Evolutionary conservation across 257 asterid genomes (phyloP), one percentile per base, ranked within the genome.

Genomic region (Cordia subcordata): DNA sequence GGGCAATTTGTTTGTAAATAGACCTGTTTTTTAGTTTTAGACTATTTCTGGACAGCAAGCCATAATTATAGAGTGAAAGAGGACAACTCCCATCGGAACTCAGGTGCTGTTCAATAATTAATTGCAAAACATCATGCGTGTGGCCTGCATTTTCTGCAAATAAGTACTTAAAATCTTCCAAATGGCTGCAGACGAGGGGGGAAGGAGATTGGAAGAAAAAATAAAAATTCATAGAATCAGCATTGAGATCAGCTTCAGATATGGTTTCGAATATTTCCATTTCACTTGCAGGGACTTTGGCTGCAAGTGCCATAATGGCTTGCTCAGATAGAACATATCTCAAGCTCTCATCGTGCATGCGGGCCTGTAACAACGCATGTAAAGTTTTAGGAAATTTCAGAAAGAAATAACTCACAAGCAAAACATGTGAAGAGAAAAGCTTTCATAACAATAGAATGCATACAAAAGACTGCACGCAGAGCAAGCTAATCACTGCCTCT

Each of bases 311-410:
- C 60, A 73, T 57, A 71, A 92, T 79, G 9, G 94, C 95, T 56
- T 78, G 84, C 71, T 92, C 99, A n/a, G 96, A 88, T 67, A 92
- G 75, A 59, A 84, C 86, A 63, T 77, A 88, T 77, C 87, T 86
- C 80, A 88, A 71, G 77, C 94, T 82, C 79, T 92, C 99, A 75
- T 92, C 99, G 75, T 92, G 99, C 60, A 92, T 69, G 67, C 97
- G 99, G 45, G 99, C 96, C 99, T 88, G 82, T 69, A 75, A 77
- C 63, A 59, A 74, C 62, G 60, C 50, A 55, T 66, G 76, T 23
- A 46, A 44, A 55, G 54, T 51, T 10, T n/a, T 16, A 17, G 22
- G 49, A 21, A 20, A 16, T 5, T 13, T 14, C 23, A 10, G 15
- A 42, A 13, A 37, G 33, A 27, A 44, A 33, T 13, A 58, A 19